Conservation (phyloP, 257 asterid genomes). For the Solanum gracilifrons region DNA sequence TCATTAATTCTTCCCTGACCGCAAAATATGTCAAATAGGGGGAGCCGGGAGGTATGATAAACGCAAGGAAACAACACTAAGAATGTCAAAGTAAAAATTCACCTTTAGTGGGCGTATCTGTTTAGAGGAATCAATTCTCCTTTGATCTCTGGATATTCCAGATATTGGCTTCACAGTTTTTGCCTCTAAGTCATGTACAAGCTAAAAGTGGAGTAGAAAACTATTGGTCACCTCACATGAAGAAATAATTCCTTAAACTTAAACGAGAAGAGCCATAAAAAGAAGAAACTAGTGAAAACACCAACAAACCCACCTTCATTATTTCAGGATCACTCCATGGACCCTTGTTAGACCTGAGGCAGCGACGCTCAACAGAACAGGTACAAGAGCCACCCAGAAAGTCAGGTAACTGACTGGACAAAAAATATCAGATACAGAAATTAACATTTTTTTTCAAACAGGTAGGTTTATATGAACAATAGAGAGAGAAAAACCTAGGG, state of each 20-base stretch:
- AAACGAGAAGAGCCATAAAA: not conserved
- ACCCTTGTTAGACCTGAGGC: constrained; percentile 79
- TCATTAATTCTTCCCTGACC: constrained; percentile 48
- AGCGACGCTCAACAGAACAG: constrained; percentile 72
- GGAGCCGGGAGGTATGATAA: not conserved
- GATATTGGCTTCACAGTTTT: constrained; percentile 28
- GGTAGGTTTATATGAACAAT: not conserved
- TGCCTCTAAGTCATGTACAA: constrained; percentile 45
- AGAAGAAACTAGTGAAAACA: not conserved
- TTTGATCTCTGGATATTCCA: constrained; percentile 31
- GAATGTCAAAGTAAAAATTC: not conserved
- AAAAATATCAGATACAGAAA: constrained; percentile 3
- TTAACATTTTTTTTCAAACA: not conserved
- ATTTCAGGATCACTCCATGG: constrained; percentile 93
- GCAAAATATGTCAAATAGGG: not conserved
- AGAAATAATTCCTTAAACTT: not conserved
- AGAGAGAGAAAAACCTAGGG: constrained; percentile 37
- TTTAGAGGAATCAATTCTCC: constrained; percentile 24
- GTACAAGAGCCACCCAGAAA: constrained; percentile 87
- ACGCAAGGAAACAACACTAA: not conserved
- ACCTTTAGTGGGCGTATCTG: constrained; percentile 43
- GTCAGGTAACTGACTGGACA: constrained; percentile 77
- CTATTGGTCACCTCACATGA: not conserved
- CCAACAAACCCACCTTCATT: constrained; percentile 46
- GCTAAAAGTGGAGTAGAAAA: constrained; percentile 21